These are phyloP conservation scores for Vitis hybrid DNA, from an alignment of 177 flowering plant species.

Conservation along the genomic window DNA sequence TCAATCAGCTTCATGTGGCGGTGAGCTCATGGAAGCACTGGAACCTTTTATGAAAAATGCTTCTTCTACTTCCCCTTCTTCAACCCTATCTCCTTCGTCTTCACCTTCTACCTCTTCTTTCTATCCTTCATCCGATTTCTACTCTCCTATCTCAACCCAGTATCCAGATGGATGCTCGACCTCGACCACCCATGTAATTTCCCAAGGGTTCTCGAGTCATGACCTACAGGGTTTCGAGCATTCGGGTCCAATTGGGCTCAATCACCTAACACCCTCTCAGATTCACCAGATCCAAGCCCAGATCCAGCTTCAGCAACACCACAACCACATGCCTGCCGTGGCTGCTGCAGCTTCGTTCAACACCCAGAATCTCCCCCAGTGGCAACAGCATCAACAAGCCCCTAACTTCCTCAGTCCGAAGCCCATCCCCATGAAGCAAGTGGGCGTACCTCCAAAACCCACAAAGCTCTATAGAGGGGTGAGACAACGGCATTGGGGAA, in stretches of 20 bases:
- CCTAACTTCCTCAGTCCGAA: constrained; percentile 46
- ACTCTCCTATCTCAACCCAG: constrained; percentile 5
- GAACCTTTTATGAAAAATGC: constrained; percentile 77
- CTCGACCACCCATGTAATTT: constrained; percentile 34
- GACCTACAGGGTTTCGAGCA: constrained; percentile 31
- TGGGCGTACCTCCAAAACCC: constrained; percentile 58
- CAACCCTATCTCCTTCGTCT: constrained; percentile 11
- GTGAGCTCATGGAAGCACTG: constrained; percentile 87
- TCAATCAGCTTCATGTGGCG: constrained; percentile 51
- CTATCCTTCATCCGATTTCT: constrained; percentile 8
- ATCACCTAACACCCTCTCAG: constrained; percentile 48
- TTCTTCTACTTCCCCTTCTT: constrained; percentile 24
- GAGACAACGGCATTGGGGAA: constrained; percentile 97
- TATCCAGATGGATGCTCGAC: constrained; percentile 35
- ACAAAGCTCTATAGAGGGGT: constrained; percentile 94
- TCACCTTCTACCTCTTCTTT: constrained; percentile 9
- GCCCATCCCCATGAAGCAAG: constrained; percentile 66
- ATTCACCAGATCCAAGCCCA: constrained; percentile 64
- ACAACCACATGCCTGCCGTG: constrained; percentile 8
- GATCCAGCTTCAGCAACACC: constrained; percentile 34
- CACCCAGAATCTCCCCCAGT: constrained; percentile 3
- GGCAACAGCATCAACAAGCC: constrained; percentile 19
- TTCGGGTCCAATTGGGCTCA: constrained; percentile 48
- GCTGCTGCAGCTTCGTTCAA: background rate
- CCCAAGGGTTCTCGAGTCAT: constrained; percentile 35